Percentiles rank a stretch among this genome's conserved stretches.
These are phyloP conservation scores for Colletotrichum sp. DNA, from an alignment of 2,329 filamentous ascomycete species.

Conservation along the genomic window DNA sequence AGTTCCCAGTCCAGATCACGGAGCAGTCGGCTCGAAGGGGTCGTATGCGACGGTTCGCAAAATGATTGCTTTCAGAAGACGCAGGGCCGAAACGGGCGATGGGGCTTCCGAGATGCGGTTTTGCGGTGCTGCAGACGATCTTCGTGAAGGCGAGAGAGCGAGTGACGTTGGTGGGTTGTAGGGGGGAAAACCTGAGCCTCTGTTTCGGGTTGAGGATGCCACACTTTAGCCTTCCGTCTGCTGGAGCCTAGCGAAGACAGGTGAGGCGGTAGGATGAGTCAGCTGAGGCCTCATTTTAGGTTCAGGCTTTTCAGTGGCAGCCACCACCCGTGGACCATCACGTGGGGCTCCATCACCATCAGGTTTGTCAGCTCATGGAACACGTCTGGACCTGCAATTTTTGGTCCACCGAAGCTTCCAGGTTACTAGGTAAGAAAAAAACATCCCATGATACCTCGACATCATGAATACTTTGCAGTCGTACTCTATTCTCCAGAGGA, in stretches of 20 bases:
- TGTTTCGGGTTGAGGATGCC: slow-evolving; percentile 8
- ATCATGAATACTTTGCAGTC: background rate
- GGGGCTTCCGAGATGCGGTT: slow-evolving; percentile 17
- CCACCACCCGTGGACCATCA: background rate
- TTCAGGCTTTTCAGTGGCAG: background rate
- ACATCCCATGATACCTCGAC: background rate
- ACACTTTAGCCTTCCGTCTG: background rate
- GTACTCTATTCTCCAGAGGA: background rate
- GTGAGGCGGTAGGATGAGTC: slow-evolving; percentile 3
- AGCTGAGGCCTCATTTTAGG: background rate
- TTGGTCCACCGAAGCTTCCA: background rate
- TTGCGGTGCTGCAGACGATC: slow-evolving; percentile 33
- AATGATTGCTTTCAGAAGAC: slow-evolving; percentile 21
- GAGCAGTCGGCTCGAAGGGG: slow-evolving; percentile 40
- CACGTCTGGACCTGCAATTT: background rate
- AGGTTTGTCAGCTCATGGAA: background rate
- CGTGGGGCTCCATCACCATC: background rate
- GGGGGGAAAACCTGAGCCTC: slow-evolving; percentile 17
- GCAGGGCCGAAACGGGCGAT: background rate
- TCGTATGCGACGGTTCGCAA: slow-evolving; percentile 24
- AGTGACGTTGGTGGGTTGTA: slow-evolving; percentile 28
- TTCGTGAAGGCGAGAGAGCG: slow-evolving; percentile 39
- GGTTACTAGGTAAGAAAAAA: background rate
- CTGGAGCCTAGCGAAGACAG: background rate
- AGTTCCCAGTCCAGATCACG: slow-evolving; percentile 42